These are phyloP conservation scores for Plantago rigida DNA, from an alignment of 305 asterid genomes.

Conservation along the genomic window DNA sequence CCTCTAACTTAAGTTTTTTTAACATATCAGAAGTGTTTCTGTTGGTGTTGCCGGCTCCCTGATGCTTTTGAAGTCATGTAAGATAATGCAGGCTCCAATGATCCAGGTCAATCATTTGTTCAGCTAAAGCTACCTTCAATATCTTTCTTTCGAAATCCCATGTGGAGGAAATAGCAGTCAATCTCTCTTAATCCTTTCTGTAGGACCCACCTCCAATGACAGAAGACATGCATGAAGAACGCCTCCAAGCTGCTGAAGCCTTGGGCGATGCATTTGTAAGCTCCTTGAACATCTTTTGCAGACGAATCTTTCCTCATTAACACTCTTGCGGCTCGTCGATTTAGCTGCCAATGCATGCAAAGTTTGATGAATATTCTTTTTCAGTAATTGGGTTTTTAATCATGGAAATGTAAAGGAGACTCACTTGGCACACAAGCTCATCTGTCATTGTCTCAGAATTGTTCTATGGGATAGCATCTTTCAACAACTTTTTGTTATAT, in stretches of 20 bases:
- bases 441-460: no score
- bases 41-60: conserved; percentile 47
- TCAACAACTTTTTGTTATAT: no score
- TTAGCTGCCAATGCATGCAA: conserved; percentile 6
- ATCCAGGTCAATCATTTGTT: conserved; percentile 56
- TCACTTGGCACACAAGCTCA: neutral
- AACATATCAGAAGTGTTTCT: conserved; percentile 46
- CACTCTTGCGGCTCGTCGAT: conserved; percentile 4
- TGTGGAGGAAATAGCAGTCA: conserved; percentile 18
- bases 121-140: conserved; percentile 22
- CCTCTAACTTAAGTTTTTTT: neutral
- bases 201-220: conserved; percentile 95
- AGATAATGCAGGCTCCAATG: conserved; percentile 63
- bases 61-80: conserved; percentile 72
- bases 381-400: neutral
- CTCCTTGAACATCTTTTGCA: conserved; percentile 15
- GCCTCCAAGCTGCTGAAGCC: conserved; percentile 76
- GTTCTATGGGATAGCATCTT: no score
- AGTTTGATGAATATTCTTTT: neutral
- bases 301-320: conserved; percentile 21
- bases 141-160: conserved; percentile 3
- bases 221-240: conserved; percentile 95
- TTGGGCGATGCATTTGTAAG: conserved; percentile 70
- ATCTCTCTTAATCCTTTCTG: conserved; percentile 21
- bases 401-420: conserved; percentile 15